Conservation (phyloP, 1,284 basidiomycete genomes). For the Moesziomyces antarcticus region DNA sequence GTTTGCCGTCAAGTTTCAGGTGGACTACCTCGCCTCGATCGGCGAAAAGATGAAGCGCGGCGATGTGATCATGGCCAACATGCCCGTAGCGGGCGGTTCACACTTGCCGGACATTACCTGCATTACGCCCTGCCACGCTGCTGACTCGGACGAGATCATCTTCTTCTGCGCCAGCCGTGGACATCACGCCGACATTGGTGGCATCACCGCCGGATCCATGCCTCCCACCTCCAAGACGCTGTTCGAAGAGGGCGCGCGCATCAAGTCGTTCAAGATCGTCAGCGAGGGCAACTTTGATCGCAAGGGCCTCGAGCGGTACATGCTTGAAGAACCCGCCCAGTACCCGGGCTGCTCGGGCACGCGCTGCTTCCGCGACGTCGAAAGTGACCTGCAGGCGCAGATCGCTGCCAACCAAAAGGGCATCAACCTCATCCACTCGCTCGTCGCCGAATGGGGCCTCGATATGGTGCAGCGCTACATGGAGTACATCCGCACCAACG, state of each 20-base stretch:
- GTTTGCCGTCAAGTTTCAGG: slow-evolving; percentile 89
- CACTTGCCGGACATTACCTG: slow-evolving; percentile 80
- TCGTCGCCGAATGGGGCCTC: slow-evolving; percentile 87
- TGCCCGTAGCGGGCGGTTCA: slow-evolving; percentile 82
- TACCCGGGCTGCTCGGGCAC: slow-evolving; percentile 72
- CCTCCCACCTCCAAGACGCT: slow-evolving; percentile 89
- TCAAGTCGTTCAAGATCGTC: slow-evolving; percentile 93
- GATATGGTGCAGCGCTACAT: slow-evolving; percentile 78
- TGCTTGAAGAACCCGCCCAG: slow-evolving; percentile 85
- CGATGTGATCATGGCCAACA: slow-evolving; percentile 91
- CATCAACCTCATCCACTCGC: slow-evolving; percentile 70
- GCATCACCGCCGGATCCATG: slow-evolving; percentile 87
- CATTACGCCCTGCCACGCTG: slow-evolving; percentile 86
- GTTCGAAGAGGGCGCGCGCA: slow-evolving; percentile 92
- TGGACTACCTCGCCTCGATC: slow-evolving; percentile 74
- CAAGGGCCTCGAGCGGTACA: slow-evolving; percentile 78
- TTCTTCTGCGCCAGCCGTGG: slow-evolving; percentile 92
- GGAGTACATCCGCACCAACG: slow-evolving; percentile 80
- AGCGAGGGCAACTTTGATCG: slow-evolving; percentile 82
- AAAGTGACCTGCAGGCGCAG: slow-evolving; percentile 93
- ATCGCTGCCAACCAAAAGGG: slow-evolving; percentile 96
- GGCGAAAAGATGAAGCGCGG: slow-evolving; percentile 75
- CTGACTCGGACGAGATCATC: slow-evolving; percentile 76
- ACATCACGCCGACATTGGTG: slow-evolving; percentile 75
- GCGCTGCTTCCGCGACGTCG: slow-evolving; percentile 78